Percentiles rank a stretch among this genome's conserved stretches.
Evolutionary conservation across 495 filamentous ascomycete species (phyloP).

Genomic region (Annulohypoxylon maeteangense): DNA sequence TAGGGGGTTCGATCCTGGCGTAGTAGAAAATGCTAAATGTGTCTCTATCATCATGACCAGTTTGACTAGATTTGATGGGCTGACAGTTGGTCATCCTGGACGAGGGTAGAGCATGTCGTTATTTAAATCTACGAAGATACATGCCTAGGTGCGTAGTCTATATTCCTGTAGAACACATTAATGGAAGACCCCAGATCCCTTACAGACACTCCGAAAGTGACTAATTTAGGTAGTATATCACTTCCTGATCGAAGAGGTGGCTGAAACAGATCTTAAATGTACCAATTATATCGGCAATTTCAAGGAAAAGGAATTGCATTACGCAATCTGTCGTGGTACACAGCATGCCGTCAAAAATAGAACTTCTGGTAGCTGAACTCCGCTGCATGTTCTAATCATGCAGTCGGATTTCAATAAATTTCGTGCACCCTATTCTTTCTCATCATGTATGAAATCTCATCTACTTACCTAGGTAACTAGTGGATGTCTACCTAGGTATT

Average conservation of each 20-base stretch:
- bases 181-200: neutral
- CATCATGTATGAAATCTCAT: no score
- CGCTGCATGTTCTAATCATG: neutral
- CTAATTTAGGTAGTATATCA: neutral
- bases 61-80: neutral
- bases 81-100: neutral
- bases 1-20: neutral
- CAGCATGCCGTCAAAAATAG: neutral
- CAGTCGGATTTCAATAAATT: neutral
- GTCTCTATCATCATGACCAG: neutral
- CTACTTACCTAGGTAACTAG: no score
- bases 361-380: neutral
- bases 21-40: no score
- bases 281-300: neutral
- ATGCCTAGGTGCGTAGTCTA: no score
- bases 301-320: neutral
- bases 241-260: neutral
- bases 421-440: no score
- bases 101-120: neutral
- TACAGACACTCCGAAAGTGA: neutral
- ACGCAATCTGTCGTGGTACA: neutral
- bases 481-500: no score
- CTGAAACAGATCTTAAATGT: neutral
- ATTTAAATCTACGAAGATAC: neutral
- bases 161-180: no score